Evolutionary conservation across 257 asterid species (phyloP), one percentile per base, ranked within the genome.

Genomic region (Przewalskia tangutica): DNA sequence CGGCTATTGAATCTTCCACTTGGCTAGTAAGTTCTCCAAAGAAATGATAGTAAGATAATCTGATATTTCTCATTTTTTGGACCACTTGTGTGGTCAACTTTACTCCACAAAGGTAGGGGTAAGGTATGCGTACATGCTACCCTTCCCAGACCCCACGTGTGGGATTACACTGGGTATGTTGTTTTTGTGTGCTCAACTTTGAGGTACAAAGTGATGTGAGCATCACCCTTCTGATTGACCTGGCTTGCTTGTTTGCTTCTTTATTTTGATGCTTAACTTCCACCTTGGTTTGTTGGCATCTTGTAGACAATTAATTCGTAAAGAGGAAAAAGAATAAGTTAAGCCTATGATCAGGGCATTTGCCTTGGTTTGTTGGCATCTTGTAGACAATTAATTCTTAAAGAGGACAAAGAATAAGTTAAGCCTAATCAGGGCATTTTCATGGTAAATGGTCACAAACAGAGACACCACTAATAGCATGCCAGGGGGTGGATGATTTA

Each of bases 1-100:
- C 86, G 2, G 81, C 80, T 10, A 85, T 88, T 55, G 91, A 88
- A 82, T 88, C 91, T 46, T 88, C 88, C 63, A 80, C 91, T n/a
- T 86, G 82, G 68, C 83, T 86, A 4, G 91, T 88, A 86, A 83
- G 88, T 86, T 73, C 75, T 65, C 62, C 20, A 48, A 73, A 23
- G 62, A 23, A 73, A 73, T 27, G 14, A 23, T 50, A 73, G n/a
- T 14, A 73, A 73, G 53, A 58, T 66, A 82, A 12, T 46, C 10
- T 46, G 3, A 27, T 59, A 9, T 17, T 78, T 20, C 51, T 58
- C 10, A 6, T 11, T 14, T 70, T 55, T 40, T 42, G 59, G 46
- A 32, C 48, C 40, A 55, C 59, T 42, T 81, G 27, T 5, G 51
- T 73, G 83, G 16, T 70, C 40, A 67, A 68, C 50, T 73, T 77